Percentiles rank a stretch among this genome's conserved stretches.
These are phyloP conservation scores for Penicillium pulvis DNA, from an alignment of 495 filamentous ascomycete genomes.

Conservation along the genomic window DNA sequence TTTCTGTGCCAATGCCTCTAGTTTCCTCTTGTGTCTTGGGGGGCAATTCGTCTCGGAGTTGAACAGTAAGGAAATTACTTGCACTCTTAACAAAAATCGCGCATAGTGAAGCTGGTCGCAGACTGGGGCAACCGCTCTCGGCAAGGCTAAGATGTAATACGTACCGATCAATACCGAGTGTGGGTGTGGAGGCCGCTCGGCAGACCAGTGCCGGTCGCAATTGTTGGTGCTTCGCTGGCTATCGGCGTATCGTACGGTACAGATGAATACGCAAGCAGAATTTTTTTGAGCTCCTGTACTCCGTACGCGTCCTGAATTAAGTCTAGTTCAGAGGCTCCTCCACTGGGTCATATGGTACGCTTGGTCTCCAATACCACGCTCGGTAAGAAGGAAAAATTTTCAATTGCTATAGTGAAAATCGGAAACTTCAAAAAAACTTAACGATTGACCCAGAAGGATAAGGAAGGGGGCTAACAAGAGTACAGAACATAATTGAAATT, in stretches of 20 bases:
- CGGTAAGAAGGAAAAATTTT: not conserved
- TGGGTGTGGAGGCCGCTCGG: constrained; percentile 19
- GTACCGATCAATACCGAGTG: constrained; percentile 16
- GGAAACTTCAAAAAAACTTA: not conserved
- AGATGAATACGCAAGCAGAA: not conserved
- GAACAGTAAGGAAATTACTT: constrained; percentile 8
- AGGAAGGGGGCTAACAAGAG: no score
- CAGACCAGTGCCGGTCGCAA: constrained; percentile 21
- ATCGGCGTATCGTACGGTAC: not conserved
- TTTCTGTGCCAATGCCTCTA: not conserved
- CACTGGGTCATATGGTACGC: not conserved
- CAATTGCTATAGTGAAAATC: not conserved
- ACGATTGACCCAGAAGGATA: no score
- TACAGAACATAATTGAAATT: no score
- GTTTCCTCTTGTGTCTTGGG: not conserved
- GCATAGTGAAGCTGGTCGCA: constrained; percentile 32
- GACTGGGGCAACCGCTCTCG: constrained; percentile 20
- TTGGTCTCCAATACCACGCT: not conserved
- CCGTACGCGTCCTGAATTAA: not conserved
- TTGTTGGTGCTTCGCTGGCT: not conserved
- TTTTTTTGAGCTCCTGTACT: not conserved
- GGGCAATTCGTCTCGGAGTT: not conserved
- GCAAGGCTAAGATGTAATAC: constrained; percentile 14
- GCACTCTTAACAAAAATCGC: constrained; percentile 28
- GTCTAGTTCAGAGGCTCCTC: not conserved